Conservation (phyloP, 805 yeast genomes). For the Metschnikowia vanudenii region DNA sequence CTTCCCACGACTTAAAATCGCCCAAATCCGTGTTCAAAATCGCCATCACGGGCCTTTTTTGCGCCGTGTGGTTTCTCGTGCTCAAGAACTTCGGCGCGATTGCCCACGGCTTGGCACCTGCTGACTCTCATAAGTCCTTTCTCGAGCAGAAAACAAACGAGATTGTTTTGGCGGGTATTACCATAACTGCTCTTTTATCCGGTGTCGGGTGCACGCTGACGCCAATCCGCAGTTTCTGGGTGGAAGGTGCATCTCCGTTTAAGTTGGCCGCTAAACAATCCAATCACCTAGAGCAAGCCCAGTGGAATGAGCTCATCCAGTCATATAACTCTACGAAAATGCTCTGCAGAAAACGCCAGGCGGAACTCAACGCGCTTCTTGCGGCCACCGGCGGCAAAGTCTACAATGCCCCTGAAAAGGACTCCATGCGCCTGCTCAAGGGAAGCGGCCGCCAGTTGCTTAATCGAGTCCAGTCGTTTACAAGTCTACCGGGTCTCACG, state of each 20-base stretch:
- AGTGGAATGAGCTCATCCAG: constrained; percentile 31
- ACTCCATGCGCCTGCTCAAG: constrained; percentile 11
- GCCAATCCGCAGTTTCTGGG: constrained; percentile 26
- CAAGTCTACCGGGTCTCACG: constrained; percentile 27
- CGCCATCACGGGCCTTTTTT: constrained; percentile 17
- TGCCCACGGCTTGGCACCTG: constrained; percentile 24
- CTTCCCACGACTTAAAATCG: constrained; percentile 10
- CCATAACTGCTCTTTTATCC: constrained; percentile 49
- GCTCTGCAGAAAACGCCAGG: constrained; percentile 33
- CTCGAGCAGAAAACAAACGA: constrained; percentile 46
- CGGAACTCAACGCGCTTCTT: constrained; percentile 27
- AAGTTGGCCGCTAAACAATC: not conserved
- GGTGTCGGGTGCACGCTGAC: constrained; percentile 54
- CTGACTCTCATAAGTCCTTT: constrained; percentile 21
- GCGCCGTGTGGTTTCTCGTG: constrained; percentile 32
- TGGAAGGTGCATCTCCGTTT: constrained; percentile 1
- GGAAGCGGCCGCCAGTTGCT: constrained; percentile 29
- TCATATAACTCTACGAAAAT: constrained; percentile 43
- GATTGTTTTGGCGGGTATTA: constrained; percentile 47
- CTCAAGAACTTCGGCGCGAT: constrained; percentile 36
- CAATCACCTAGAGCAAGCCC: constrained; percentile 2
- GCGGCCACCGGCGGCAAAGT: constrained; percentile 26
- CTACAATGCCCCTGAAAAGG: constrained; percentile 22
- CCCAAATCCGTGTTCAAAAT: constrained; percentile 3
- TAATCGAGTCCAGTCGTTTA: constrained; percentile 42